Percentiles rank a stretch among this genome's conserved stretches.
These are phyloP conservation scores for Pseudocercospora fuligena DNA, from an alignment of 2,329 filamentous ascomycete genomes.

Conservation along the genomic window DNA sequence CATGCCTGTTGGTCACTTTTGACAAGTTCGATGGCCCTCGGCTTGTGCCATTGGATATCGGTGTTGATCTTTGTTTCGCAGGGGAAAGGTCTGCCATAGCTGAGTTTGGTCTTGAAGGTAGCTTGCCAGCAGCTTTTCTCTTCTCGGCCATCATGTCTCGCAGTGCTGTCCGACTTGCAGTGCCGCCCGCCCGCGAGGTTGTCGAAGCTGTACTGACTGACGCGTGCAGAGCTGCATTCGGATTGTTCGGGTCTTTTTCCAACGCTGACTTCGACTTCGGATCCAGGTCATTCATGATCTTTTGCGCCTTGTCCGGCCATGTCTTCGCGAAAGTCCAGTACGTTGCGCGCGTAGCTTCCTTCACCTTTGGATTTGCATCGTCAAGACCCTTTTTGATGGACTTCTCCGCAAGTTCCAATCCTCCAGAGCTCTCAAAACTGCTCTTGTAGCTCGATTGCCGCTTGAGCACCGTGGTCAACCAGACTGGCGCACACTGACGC, in stretches of 20 bases:
- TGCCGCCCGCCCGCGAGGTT: slow-evolving; percentile 37
- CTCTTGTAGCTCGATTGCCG: slow-evolving; percentile 79
- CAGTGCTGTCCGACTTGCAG: slow-evolving; percentile 64
- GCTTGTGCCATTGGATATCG: slow-evolving; percentile 28
- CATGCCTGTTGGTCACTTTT: slow-evolving; percentile 35
- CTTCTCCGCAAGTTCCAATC: slow-evolving; percentile 82
- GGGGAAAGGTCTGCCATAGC: slow-evolving; percentile 60
- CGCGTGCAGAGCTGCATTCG: slow-evolving; percentile 56
- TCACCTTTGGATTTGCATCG: slow-evolving; percentile 87
- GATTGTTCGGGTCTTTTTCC: slow-evolving; percentile 82
- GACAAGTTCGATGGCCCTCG: slow-evolving; percentile 39
- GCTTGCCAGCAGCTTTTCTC: slow-evolving; percentile 64
- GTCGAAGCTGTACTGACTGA: slow-evolving; percentile 53
- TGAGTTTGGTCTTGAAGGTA: slow-evolving; percentile 61
- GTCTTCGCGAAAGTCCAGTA: slow-evolving; percentile 83
- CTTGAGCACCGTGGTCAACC: slow-evolving; percentile 81
- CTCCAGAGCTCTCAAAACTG: slow-evolving; percentile 82
- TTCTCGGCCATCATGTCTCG: slow-evolving; percentile 76
- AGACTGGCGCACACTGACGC: slow-evolving; percentile 75
- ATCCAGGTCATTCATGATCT: slow-evolving; percentile 78
- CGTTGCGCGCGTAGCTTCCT: slow-evolving; percentile 81
- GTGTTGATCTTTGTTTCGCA: slow-evolving; percentile 45
- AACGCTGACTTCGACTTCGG: slow-evolving; percentile 77
- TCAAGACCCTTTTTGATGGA: slow-evolving; percentile 85
- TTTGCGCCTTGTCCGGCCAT: slow-evolving; percentile 78